Evolutionary conservation across 192 early-diverging fungal species (phyloP), one percentile per base, ranked within the genome.

Genomic region (Powellomyces hirtus): DNA sequence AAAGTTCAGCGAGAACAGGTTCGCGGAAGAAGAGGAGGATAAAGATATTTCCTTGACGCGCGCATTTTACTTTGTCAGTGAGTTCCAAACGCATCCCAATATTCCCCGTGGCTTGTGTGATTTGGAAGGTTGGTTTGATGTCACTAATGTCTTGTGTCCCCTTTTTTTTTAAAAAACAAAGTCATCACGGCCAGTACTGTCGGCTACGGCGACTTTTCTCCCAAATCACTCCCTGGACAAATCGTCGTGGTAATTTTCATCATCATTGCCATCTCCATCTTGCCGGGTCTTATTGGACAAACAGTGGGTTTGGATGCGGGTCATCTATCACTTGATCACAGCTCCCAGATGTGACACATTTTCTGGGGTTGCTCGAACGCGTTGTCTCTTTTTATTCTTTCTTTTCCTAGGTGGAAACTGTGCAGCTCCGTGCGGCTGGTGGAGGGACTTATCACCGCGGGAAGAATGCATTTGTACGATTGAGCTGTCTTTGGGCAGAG

Each of bases 181-280:
- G 76, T 89, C 49, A 86, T 89, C 59, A 88, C 86, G 1, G 72
- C 87, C n/a, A 83, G 85, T 2, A 91, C 89, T 2, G 89, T 91
- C 8, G 89, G 89, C 20, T 90, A 89, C 64, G 89, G 89, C 29
- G 89, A 91, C 58, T 81, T 91, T 38, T 81, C 85, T 0, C 80
- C 89, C 11, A 66, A 72, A 30, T 77, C 88, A 7, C 62, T 75
- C 3, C 77, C 72, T 18, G 85, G 81, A 22, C 71, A 81, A 64
- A n/a, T 85, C 14, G 82, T 87, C 20, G 79, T 89, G 51, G 80
- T 89, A 70, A 16, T 33, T 7, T 60, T 60, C 35, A 36, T 60
- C 18, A 40, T 60, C 35, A 18, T 60, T n/a, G 59, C 88, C 24
- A 68, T 91, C n/a, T 78, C 79, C 2, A 64, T 88, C 8, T 61